phyloP scores from a whole-genome alignment of 768 basidiomycete species.

The Lentinula detonsa region DNA sequence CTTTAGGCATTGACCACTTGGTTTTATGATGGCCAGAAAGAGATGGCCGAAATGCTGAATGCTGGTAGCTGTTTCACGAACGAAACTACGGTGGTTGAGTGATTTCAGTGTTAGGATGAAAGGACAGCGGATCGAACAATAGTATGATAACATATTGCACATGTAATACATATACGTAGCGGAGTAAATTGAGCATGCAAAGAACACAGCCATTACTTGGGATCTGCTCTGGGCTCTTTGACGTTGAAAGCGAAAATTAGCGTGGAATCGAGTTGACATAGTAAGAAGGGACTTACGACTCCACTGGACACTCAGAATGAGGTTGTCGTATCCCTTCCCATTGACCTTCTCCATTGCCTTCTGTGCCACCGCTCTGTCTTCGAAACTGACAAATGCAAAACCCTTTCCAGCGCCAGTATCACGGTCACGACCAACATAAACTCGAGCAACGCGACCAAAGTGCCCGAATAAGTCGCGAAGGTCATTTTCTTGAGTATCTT shows the following conservation, averaged over 20 bases:
- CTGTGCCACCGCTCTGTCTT: constrained; percentile 73
- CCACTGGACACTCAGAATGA: constrained; percentile 69
- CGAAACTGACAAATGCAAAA: constrained; percentile 96
- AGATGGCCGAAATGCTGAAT: constrained; percentile 1
- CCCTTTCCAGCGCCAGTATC: constrained; percentile 95
- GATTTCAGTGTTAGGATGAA: not conserved
- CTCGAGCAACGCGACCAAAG: constrained; percentile 83
- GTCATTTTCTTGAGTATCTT: constrained; percentile 93
- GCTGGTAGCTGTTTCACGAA: not conserved
- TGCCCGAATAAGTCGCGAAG: constrained; percentile 83
- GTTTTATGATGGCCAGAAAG: constrained; percentile 5
- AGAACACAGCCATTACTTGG: not conserved
- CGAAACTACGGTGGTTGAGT: not conserved
- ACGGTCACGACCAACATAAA: constrained; percentile 91
- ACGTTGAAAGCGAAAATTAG: no score
- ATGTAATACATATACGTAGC: not conserved
- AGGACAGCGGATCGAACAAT: not conserved
- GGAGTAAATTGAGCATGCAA: not conserved
- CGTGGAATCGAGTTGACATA: not conserved
- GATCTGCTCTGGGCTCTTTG: constrained; percentile 1
- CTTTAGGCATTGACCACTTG: constrained; percentile 3
- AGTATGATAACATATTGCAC: not conserved
- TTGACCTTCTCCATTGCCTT: constrained; percentile 88
- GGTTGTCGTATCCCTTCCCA: constrained; percentile 88
- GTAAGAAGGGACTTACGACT: constrained; percentile 38